Evolutionary conservation across 441 rosid genomes (phyloP).

Genomic region (Manihot esculenta): DNA sequence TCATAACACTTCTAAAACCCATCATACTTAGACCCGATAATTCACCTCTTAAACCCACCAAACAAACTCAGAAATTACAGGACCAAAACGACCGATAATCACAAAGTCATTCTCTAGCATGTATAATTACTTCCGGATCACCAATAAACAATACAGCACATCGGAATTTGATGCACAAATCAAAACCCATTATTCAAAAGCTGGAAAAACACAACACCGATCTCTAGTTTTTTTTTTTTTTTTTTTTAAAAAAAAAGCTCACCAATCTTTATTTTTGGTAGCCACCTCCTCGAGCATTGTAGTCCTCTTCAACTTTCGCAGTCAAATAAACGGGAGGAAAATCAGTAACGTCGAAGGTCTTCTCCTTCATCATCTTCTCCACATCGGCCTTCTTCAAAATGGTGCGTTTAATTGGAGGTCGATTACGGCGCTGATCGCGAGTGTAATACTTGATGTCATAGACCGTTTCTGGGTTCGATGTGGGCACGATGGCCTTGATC

Average conservation of each 20-base stretch:
- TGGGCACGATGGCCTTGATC: constrained; percentile 56
- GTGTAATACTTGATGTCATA: constrained; percentile 72
- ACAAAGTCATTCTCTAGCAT: not conserved
- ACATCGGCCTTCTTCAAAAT: constrained; percentile 67
- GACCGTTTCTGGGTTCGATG: constrained; percentile 80
- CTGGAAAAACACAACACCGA: not conserved
- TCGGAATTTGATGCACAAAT: not conserved
- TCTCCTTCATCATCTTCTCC: constrained; percentile 73
- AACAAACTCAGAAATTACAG: not conserved
- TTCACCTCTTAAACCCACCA: not conserved
- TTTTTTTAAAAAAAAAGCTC: not conserved
- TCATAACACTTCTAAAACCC: not conserved
- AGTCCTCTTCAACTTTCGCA: constrained; percentile 62
- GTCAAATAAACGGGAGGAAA: constrained; percentile 80
- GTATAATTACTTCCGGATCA: not conserved
- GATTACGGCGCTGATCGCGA: constrained; percentile 88
- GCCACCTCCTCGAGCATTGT: constrained; percentile 70
- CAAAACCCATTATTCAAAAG: not conserved
- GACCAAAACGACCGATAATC: not conserved
- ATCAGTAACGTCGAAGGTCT: constrained; percentile 57
- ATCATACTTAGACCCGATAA: not conserved
- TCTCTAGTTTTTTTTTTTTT: no score
- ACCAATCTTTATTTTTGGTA: constrained; percentile 57
- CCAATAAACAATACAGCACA: not conserved
- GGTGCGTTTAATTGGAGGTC: constrained; percentile 66